Percentiles rank a stretch among this genome's conserved stretches.
Conservation (phyloP, 352 stramenopile species). For the Pythium phragmiticola region DNA sequence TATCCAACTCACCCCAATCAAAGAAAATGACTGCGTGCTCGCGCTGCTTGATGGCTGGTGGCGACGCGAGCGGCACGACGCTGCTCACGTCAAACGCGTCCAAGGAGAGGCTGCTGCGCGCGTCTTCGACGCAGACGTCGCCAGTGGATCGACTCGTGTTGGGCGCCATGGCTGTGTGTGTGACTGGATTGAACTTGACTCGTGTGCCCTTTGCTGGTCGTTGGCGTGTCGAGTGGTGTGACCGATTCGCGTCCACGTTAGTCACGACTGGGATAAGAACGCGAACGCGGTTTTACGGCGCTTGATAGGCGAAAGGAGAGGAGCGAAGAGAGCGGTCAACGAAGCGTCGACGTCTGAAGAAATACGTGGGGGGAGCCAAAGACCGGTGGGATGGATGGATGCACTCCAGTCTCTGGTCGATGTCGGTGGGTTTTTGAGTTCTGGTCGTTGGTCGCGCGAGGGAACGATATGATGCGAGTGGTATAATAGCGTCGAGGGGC, state of each 20-base stretch:
- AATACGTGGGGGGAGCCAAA: neutral
- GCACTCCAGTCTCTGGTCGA: neutral
- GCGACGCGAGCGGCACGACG: conserved; percentile 32
- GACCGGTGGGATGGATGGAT: neutral
- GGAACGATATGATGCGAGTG: conserved; percentile 6
- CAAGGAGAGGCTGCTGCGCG: conserved; percentile 46
- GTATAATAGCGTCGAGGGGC: neutral
- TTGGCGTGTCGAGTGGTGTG: neutral
- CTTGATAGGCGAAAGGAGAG: neutral
- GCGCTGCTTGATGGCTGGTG: conserved; percentile 34
- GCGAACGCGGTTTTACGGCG: neutral
- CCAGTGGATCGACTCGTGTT: conserved; percentile 44
- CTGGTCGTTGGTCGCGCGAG: conserved; percentile 15
- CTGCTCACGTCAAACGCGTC: conserved; percentile 49
- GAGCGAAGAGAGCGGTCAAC: neutral
- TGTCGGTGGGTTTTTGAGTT: conserved; percentile 17
- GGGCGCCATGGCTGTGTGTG: conserved; percentile 46
- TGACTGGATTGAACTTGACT: neutral
- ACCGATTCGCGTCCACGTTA: neutral
- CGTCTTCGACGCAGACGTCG: conserved; percentile 67
- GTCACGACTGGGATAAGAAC: neutral
- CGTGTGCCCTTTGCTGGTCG: neutral
- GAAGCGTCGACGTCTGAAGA: conserved; percentile 4
- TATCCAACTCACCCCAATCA: conserved; percentile 64
- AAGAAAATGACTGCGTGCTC: conserved; percentile 82